Evolutionary conservation across 768 basidiomycete species (phyloP).

Genomic region (Pleurotus ostreatus): DNA sequence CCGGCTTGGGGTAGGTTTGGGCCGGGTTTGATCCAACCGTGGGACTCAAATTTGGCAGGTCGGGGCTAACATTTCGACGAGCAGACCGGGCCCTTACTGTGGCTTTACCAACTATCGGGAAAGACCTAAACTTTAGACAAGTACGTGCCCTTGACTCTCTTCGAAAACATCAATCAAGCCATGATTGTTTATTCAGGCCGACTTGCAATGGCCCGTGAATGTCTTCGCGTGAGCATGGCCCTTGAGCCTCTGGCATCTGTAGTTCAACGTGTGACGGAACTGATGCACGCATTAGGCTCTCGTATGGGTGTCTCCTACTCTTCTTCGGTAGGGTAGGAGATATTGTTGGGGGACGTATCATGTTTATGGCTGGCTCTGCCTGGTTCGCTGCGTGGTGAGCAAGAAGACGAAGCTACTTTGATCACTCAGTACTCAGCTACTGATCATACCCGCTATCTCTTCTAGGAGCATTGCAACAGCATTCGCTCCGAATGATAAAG

Average conservation of each 20-base stretch:
- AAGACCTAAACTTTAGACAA: slow-evolving; percentile 19
- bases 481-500: slow-evolving; percentile 20
- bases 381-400: slow-evolving; percentile 27
- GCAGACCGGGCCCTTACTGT: slow-evolving; percentile 23
- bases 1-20: too few relatives aligned
- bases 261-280: too few relatives aligned
- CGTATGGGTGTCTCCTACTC: slow-evolving; percentile 19
- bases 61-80: too few relatives aligned
- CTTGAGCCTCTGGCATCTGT: too few relatives aligned
- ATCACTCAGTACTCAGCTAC: too few relatives aligned
- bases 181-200: neutral
- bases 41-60: too few relatives aligned
- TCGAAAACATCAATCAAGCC: neutral
- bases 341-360: slow-evolving; percentile 19
- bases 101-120: slow-evolving; percentile 23
- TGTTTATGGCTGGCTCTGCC: slow-evolving; percentile 25
- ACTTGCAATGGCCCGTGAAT: slow-evolving; percentile 21
- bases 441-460: neutral
- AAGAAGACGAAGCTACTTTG: too few relatives aligned
- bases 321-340: slow-evolving; percentile 22
- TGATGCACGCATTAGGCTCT: slow-evolving; percentile 11
- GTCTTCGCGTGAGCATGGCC: slow-evolving; percentile 18
- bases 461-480: slow-evolving; percentile 25
- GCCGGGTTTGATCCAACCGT: too few relatives aligned
- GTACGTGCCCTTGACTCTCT: neutral